phyloP scores from a whole-genome alignment of 2,329 filamentous ascomycete genomes.

The Alternaria longipes region DNA sequence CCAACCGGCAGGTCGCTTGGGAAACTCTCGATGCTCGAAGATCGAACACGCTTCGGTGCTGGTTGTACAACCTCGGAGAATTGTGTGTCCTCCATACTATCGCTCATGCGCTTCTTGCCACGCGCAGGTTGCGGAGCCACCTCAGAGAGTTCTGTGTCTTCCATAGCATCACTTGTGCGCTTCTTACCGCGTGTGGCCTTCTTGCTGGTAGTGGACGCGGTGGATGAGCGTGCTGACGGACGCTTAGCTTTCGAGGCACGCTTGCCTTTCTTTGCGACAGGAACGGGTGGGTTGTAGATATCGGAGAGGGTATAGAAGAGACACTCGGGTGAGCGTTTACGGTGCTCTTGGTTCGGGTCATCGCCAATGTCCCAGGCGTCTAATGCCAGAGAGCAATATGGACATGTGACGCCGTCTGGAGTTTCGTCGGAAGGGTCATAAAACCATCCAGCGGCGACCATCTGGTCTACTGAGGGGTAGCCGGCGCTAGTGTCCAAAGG shows the following conservation, averaged over 20 bases:
- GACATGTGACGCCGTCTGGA: constrained; percentile 88
- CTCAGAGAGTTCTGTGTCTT: neutral
- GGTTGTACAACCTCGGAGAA: constrained; percentile 5
- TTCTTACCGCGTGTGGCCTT: constrained; percentile 29
- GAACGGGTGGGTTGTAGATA: constrained; percentile 58
- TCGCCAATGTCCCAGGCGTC: constrained; percentile 96
- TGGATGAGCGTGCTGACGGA: constrained; percentile 34
- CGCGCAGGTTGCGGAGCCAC: neutral
- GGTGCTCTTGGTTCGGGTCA: constrained; percentile 91
- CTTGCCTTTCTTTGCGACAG: constrained; percentile 39
- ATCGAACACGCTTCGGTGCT: constrained; percentile 27
- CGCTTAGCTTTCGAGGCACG: constrained; percentile 40
- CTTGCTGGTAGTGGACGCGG: constrained; percentile 23
- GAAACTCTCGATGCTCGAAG: constrained; percentile 34
- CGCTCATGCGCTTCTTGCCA: constrained; percentile 31
- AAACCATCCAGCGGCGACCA: constrained; percentile 93
- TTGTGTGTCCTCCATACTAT: constrained; percentile 20
- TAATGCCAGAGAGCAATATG: constrained; percentile 87
- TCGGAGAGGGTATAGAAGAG: constrained; percentile 77
- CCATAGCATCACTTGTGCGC: constrained; percentile 5
- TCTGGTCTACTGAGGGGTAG: constrained; percentile 65
- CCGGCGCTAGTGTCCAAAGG: constrained; percentile 71
- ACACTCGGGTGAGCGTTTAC: constrained; percentile 79
- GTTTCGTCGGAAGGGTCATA: constrained; percentile 86
- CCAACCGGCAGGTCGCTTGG: constrained; percentile 30